Evolutionary conservation across 2,329 filamentous ascomycete species (phyloP), one percentile per base, ranked within the genome.

Genomic region (Ramularia endophylla): DNA sequence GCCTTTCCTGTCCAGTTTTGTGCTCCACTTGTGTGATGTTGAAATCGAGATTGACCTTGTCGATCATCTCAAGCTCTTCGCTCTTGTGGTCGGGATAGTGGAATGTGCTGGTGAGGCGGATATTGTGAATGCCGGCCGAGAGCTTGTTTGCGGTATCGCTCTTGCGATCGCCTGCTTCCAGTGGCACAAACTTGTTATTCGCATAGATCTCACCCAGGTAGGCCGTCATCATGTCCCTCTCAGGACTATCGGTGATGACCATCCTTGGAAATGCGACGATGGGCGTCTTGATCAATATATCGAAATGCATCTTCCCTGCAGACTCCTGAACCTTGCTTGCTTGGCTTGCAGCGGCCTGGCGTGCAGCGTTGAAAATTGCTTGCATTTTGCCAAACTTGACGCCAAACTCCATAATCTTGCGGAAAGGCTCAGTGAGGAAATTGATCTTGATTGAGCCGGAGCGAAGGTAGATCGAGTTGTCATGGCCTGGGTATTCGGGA

Each of bases 371-470:
- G 71, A 95, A 98, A 39, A 98, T 85, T 16, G 92, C 90, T 65
- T 98, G 92, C 92, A 99, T 99, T 66, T 94, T 95, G 46, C 94
- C 92, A 62, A 99, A 99, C 58, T 98, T 98, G 62, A 99, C 88
- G 31, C 94, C 73, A 64, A 98, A 99, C 53, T 94, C 87, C 65
- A 98, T 87, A 50, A 99, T 97, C 67, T 97, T 97, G 38, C 92
- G 81, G 71, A 97, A 95, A 0, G 92, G 92, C 63, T 98, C 94
- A 47, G 95, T 90, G 3, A 97, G 69, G 62, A 99, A 98, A 62
- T 95, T 97, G 60, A 98, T 74, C 67, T 94, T 97, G 63, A 98
- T 83, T 0, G 92, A 98, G 1, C 92, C 92, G 13, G 92, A 90
- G 27, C 90, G 81, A 8, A 99, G 71, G 58, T 81, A 94, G 20